Percentiles rank a stretch among this genome's conserved stretches.
Conservation (phyloP, 306 rosid genomes). For the Castanopsis chinensis region DNA sequence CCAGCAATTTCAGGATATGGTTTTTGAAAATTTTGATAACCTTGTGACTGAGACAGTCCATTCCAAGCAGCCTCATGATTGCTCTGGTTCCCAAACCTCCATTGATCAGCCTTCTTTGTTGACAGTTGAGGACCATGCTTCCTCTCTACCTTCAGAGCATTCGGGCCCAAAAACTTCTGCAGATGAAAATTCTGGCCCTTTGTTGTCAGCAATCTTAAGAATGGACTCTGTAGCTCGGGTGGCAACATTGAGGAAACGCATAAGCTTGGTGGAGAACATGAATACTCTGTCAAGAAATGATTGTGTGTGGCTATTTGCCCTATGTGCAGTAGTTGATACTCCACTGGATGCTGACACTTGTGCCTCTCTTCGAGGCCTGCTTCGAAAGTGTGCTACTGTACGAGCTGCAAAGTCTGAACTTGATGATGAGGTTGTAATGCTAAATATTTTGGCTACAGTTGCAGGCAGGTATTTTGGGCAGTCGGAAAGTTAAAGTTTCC, state of each 20-base stretch:
- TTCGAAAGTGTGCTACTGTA: slow-evolving; percentile 73
- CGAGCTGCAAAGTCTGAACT: slow-evolving; percentile 58
- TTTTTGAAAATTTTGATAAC: slow-evolving; percentile 10
- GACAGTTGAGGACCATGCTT: slow-evolving; percentile 19
- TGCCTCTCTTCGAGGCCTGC: slow-evolving; percentile 72
- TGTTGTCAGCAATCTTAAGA: slow-evolving; percentile 45
- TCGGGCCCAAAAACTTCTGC: slow-evolving; percentile 15
- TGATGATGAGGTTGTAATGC: slow-evolving; percentile 72
- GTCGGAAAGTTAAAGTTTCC: slow-evolving; percentile 34
- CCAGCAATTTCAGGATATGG: neutral
- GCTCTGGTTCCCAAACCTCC: slow-evolving; percentile 15
- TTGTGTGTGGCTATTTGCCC: slow-evolving; percentile 76
- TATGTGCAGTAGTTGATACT: slow-evolving; percentile 69
- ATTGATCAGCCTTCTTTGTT: slow-evolving; percentile 9
- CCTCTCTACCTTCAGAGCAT: slow-evolving; percentile 7
- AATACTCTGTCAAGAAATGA: slow-evolving; percentile 45
- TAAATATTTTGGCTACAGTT: slow-evolving; percentile 69
- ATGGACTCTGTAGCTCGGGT: slow-evolving; percentile 61
- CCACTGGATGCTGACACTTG: slow-evolving; percentile 71
- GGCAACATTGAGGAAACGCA: slow-evolving; percentile 56
- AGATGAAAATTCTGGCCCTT: slow-evolving; percentile 47
- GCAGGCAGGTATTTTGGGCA: slow-evolving; percentile 83
- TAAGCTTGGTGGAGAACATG: slow-evolving; percentile 36
- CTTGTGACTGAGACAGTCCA: slow-evolving; percentile 13
- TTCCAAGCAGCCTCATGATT: slow-evolving; percentile 7